Evolutionary conservation across 1,284 basidiomycete genomes (phyloP), one percentile per base, ranked within the genome.

Genomic region (Cutaneotrichosporon cavernicola): DNA sequence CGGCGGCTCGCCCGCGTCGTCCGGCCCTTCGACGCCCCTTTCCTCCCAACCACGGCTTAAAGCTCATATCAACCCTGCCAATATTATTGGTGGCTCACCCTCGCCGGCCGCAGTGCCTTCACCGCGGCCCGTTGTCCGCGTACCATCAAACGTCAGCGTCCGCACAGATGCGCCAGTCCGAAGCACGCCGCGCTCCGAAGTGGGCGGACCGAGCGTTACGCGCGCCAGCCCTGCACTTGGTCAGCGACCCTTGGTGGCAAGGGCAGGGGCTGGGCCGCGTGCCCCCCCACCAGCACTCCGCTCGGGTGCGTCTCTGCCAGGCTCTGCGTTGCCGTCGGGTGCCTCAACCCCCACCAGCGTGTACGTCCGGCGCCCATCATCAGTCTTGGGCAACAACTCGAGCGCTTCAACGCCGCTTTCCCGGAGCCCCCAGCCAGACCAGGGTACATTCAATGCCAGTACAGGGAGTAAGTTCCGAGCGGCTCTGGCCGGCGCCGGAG

Each of bases 31-130:
- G n/a, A 57, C 60, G 22, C n/a, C 36, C 6, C 21, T 30, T 43
- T 63, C 71, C 3, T 63, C 67, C 9, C 66, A 65, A n/a, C 66
- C 70, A 4, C 47, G 70, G 6, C 61, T 65, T 6, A 65, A 70
- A 26, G 71, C 70, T 4, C 69, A 65, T 30, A 69, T 72, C 49
- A 70, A 72, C 56, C 55, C 61, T 1, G 58, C 68, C 2, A 53
- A 55, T 38, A 66, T 72, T 22, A 40, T 67, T 46, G 52, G 40
- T 18, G 55, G 55, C 22, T 56, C 55, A 11, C 36, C 22, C 10
- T 56, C 55, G 22, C 21, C 36, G 22, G 38, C 55, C 14, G 13
- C 38, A 43, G n/a, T 18, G 32, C 26, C 55, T 16, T 22, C 55
- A 18, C 14, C 55, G 34, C 32, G 55, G 21, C 55, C 55, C 21